Base-by-base conservation (phyloP, 305 asterid species). In the Withania somnifera region DNA sequence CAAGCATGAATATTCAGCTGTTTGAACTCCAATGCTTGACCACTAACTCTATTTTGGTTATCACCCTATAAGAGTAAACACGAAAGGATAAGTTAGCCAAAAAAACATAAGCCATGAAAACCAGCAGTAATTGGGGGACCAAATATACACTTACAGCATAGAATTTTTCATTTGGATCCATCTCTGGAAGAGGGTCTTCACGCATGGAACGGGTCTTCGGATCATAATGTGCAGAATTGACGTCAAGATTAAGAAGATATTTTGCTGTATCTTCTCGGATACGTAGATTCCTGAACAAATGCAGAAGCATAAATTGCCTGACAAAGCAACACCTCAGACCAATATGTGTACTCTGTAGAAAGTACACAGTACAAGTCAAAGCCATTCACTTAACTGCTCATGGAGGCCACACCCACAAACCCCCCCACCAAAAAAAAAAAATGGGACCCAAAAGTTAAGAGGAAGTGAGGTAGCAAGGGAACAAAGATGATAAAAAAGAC, bases 161-260 rank as follows among this genome's bases (percentile, higher is more conserved):
- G 83, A 96, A 96, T 69, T 96, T 96, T 86, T 96, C 99, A 89
- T 93, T 93, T 64, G 97, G 97, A 92, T 94, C 97, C 94, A 85
- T 93, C 82, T 96, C 99, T 11, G 99, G 99, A 26, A 94, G 98
- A 86, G 99, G 99, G 82, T 94, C 98, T 85, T 96, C 99, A 88
- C 97, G 98, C 99, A 96, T 94, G 52, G 98, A 94, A 79, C 98
- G 97, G 52, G 99, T 94, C 87, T 94, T 96, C 50, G 97, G 99
- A 86, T 92, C 99, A 86, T 94, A 96, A 79, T 96, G 97, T 51
- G 98, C 94, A 42, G 99, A 96, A 87, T 94, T 89, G 67, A 94
- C 96, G 79, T 92, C 98, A 81, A 96, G 99, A 82, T 96, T 96
- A 20, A 96, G 97, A 85, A 96, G 98, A 88, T 94, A 96, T 86